Base-by-base conservation (phyloP, 768 basidiomycete genomes). In the Suillus variegatus region DNA sequence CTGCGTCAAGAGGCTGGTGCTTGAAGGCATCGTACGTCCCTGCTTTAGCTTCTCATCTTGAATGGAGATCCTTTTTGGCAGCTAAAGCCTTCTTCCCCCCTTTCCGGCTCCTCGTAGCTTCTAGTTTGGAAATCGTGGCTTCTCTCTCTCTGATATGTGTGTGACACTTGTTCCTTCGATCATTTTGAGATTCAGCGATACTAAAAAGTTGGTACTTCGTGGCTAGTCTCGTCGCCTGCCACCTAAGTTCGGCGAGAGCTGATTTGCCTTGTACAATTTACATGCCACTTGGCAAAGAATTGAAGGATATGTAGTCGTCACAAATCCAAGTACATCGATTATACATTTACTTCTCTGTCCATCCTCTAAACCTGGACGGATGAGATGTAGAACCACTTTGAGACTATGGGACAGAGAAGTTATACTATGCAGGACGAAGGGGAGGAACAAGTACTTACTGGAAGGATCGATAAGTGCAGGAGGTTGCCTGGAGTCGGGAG, bases 331-430 rank as follows among this genome's bases (percentile, higher is more conserved):
- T 60, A 28, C 25, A 60, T 20, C 35, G 12, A n/a, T 20, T 55
- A 35, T 55, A 55, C 54, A 55, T 55, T n/a, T 13, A 36, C 12
- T n/a, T 18, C 16, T 28, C 57, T 12, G 57, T 28, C 38, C 40
- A 41, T 43, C 40, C 10, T 63, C 67, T 82, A 94, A 66, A 94
- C 90, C 68, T 91, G 90, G 40, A 92, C 92, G 41, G 93, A 94
- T 25, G 94, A 93, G 73, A 95, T 95, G 80, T 94, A 93, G 88
- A 95, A 95, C 93, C 93, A 94, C 75, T 94, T 94, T 69, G 88
- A 93, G 71, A 94, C 93, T 93, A 68, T 28, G 25, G 2, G 49
- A 63, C 61, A 28, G 66, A 46, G 2, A 44, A 72, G 14, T 77
- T 43, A 74, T 66, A 38, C 20, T 52, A 22, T 6, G 40, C 22